Percentiles rank a stretch among this genome's conserved stretches.
Conservation (phyloP, 2,329 filamentous ascomycete genomes). For the Geosmithia putterillii region DNA sequence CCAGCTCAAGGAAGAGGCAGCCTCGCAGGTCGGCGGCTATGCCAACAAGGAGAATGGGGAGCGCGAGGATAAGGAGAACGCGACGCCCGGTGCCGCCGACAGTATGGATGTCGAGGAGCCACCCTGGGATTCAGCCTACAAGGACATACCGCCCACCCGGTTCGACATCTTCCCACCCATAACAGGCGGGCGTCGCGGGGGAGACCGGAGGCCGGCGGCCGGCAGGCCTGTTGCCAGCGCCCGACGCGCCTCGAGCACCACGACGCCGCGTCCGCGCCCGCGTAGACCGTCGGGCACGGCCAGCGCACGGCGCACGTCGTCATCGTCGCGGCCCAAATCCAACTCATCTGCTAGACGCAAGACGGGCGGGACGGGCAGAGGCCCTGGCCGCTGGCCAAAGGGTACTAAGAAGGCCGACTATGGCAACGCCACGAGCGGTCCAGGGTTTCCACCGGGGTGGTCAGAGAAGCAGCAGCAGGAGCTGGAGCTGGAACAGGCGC, state of each 20-base stretch:
- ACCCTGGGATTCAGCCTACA: slow-evolving; percentile 35
- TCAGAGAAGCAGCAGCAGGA: slow-evolving; percentile 14
- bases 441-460: slow-evolving; percentile 50
- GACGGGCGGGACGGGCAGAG: slow-evolving; percentile 49
- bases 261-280: slow-evolving; percentile 13
- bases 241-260: slow-evolving; percentile 7
- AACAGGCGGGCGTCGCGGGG: slow-evolving; percentile 28
- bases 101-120: slow-evolving; percentile 9
- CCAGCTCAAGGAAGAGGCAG: slow-evolving; percentile 11
- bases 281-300: slow-evolving; percentile 1
- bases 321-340: slow-evolving; percentile 24
- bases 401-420: slow-evolving; percentile 58
- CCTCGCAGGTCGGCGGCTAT: slow-evolving; percentile 7
- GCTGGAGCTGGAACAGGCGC: too few species aligned
- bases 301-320: slow-evolving; percentile 14
- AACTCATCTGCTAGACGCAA: slow-evolving; percentile 35
- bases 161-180: slow-evolving; percentile 71
- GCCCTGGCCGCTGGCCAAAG: slow-evolving; percentile 55
- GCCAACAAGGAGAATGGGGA: not conserved
- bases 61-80: slow-evolving; percentile 19
- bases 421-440: slow-evolving; percentile 52
- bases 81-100: slow-evolving; percentile 2
- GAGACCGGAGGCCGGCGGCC: slow-evolving; percentile 30
- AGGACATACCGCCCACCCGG: slow-evolving; percentile 52
- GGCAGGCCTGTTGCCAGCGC: slow-evolving; percentile 19